Evolutionary conservation across 1,139 yeast genomes (phyloP), one percentile per base, ranked within the genome.

Genomic region (Geotrichum reessii): DNA sequence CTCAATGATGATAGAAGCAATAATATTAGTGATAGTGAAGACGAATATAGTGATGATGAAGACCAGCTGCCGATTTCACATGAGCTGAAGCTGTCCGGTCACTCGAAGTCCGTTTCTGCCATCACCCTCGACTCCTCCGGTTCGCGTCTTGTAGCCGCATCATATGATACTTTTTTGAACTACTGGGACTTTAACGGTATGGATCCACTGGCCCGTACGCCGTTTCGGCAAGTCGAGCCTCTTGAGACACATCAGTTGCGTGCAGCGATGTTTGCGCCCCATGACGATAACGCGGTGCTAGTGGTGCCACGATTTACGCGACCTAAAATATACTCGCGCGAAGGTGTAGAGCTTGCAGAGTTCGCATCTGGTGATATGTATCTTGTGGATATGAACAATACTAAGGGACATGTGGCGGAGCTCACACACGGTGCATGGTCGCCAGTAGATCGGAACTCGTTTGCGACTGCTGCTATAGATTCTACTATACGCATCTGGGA

Each of bases 401-500:
- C 77, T 1, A 69, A 67, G 52, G 77, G 77, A 7, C 77, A 74
- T 63, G 65, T 67, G 1, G 72, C 75, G 1, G 73, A 68, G 50
- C 63, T 74, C 19, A 66, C 74, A 0, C 57, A 66, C 21, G 76
- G 69, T 1, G 61, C 63, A n/a, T 74, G 77, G 77, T 64, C 66
- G 47, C 73, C 73, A 1, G 52, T 58, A 4, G 60, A 57, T 44
- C 49, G 54, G 2, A 47, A 60, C 8, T 61, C 52, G 25, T 74
- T 74, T 59, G 66, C 67, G 7, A 74, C 77, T 0, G 61, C 67
- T 0, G 64, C 73, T 0, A 60, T 61, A 3, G 77, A 74, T 57
- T 68, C 72, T 2, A 74, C 78, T 0, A 65, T 74, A 3, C 63
- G 77, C 14, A 63, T 74, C 14, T 74, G 77, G 77, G 75, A 73